Conservation (phyloP, 2,329 filamentous ascomycete genomes). For the Ophiostoma quercus region DNA sequence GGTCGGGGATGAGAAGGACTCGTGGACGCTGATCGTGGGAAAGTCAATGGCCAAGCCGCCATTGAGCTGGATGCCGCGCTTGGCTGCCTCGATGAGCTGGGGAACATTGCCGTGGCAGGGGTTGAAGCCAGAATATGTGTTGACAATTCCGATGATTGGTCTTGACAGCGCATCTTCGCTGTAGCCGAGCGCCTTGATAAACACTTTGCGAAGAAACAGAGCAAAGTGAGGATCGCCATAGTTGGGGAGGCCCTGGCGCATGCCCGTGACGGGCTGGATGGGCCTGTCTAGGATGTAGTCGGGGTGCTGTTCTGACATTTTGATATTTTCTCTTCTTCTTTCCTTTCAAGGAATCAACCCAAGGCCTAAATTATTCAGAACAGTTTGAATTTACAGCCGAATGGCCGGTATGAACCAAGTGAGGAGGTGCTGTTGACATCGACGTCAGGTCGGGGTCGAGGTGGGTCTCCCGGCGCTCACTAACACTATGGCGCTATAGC, state of each 20-base stretch:
- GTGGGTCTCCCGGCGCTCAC: not conserved
- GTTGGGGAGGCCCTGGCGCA: constrained; percentile 59
- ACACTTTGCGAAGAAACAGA: constrained; percentile 68
- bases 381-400: not conserved
- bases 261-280: constrained; percentile 42
- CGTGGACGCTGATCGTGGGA: constrained; percentile 66
- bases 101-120: constrained; percentile 69
- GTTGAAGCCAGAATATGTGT: constrained; percentile 68
- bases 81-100: constrained; percentile 65
- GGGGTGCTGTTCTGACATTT: constrained; percentile 33
- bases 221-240: constrained; percentile 73
- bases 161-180: constrained; percentile 64
- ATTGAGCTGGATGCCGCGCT: constrained; percentile 60
- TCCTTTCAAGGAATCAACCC: too few relatives aligned
- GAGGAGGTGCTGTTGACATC: not conserved
- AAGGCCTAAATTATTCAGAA: too few relatives aligned
- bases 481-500: constrained; percentile 22
- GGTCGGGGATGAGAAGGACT: constrained; percentile 63
- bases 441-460: not conserved
- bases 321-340: too few relatives aligned
- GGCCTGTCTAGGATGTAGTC: constrained; percentile 59
- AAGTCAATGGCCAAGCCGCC: constrained; percentile 68
- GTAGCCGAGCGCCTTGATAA: constrained; percentile 72
- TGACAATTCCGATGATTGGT: constrained; percentile 69
- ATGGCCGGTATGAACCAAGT: not conserved